Percentiles rank a stretch among this genome's conserved stretches.
phyloP scores from a whole-genome alignment of 768 basidiomycete species.

The Tylopilus balloui region DNA sequence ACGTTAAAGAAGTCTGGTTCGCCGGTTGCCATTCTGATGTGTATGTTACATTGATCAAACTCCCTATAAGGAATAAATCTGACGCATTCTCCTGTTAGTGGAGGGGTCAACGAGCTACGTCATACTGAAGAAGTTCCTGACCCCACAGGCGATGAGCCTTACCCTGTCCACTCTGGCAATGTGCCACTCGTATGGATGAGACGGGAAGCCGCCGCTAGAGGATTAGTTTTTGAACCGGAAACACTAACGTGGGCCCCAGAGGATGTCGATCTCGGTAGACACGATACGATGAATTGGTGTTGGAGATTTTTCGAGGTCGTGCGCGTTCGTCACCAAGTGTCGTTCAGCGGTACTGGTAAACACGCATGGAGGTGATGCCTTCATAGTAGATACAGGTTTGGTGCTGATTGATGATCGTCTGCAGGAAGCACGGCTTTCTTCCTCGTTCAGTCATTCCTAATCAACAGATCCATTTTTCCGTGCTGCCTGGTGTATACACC shows the following conservation, averaged over 20 bases:
- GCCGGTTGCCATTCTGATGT: constrained; percentile 8
- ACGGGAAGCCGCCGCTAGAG: constrained; percentile 3
- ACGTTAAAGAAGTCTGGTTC: constrained; percentile 15
- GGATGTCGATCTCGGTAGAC: constrained; percentile 5
- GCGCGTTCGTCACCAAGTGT: constrained; percentile 5
- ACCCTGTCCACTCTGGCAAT: constrained; percentile 3
- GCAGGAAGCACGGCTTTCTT: background rate
- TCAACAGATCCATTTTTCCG: constrained; percentile 4
- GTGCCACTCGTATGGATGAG: constrained; percentile 10
- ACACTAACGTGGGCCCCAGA: background rate
- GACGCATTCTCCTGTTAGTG: background rate
- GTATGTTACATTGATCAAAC: background rate
- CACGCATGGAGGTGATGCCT: background rate
- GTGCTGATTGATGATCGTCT: background rate
- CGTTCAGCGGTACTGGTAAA: constrained; percentile 9
- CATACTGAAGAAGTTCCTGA: no score
- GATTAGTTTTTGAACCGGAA: background rate
- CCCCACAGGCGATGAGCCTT: background rate
- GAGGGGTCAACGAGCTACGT: background rate
- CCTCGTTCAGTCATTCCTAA: constrained; percentile 6
- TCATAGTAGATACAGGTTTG: background rate
- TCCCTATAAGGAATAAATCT: background rate
- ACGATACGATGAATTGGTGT: background rate
- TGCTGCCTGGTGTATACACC: background rate
- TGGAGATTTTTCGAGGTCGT: background rate